Base-by-base conservation (phyloP, 2,329 filamentous ascomycete genomes). In the Purpureocillium takamizusanense region DNA sequence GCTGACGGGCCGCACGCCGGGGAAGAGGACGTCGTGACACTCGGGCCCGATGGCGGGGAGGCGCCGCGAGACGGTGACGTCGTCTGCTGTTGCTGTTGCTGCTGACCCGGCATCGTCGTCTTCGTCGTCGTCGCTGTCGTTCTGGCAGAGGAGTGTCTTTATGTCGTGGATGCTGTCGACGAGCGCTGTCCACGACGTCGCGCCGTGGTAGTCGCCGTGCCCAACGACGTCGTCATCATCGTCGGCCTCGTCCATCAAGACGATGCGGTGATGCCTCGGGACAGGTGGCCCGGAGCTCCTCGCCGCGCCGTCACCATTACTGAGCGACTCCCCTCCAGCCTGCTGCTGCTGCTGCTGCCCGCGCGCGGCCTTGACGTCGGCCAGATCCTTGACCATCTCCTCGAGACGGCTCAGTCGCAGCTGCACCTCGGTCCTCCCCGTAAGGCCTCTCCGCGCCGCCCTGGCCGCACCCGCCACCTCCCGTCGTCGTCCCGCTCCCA, bases 111-210 rank as follows among this genome's bases (percentile, higher is more conserved):
- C 41, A 7, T 31, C 35, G 14, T 38, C 41, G 1, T 37, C n/a
- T 6, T 51, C 50, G 13, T 48, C 43, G 10, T 48, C 46, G 2
- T 25, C n/a, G 21, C 21, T 25, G 21, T 10, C 6, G 21, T 10
- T 25, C 21, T 42, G 43, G 3, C 46, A 46, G 23, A 67, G 55
- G n/a, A 56, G 52, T 16, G 47, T 54, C 39, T 64, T 60, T 16
- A 67, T 63, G 41, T 66, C 58, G 14, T 52, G 61, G 31, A 68
- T 67, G 40, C 60, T 58, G 30, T 66, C 59, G 4, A 68, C 60
- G 17, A 69, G 47, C 1, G 65, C 57, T 4, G 59, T 51, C 61
- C 63, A 69, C 28, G 62, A 60, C 4, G 65, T 66, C 4, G 57
- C 53, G 0, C 61, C 63, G 12, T 58, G 54, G 34, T 63, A 66